Base-by-base conservation (phyloP, 768 basidiomycete genomes). In the Heimioporus sp. region DNA sequence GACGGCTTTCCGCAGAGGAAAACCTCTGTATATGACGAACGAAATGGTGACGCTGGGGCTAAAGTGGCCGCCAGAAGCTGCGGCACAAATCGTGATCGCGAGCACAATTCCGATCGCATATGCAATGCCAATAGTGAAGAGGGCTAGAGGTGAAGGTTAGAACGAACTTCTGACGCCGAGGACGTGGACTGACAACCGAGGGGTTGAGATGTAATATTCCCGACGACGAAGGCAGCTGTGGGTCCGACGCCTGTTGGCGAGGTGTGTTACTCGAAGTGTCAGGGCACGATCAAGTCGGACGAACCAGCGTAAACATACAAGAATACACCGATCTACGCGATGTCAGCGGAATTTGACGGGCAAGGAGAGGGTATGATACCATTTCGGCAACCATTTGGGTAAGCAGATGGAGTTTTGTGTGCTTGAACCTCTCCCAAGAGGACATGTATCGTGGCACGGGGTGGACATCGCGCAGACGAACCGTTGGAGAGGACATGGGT, bases 11-110 rank as follows among this genome's bases (percentile, higher is more conserved):
- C 62, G 47, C 12, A 65, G 48, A 2, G 86, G 81, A 65, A 85
- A 83, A 1, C 76, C 77, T 53, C 71, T 80, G 72, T 81, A 80
- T 13, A 85, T 10, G 16, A 74, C 68, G 39, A 77, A 67, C 9
- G 76, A 66, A 43, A 86, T 69, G 4, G 85, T 82, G 19, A 87
- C 73, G 43, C 79, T 76, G 2, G 88, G 90, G 48, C 76, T 83
- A 63, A 87, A 81, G 59, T 87, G 86, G 19, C 83, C 80, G 11
- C 81, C 82, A 12, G 82, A 85, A 1, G 83, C 76, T 16, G 77
- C 64, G 5, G 67, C 68, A 46, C 79, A 83, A 24, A 83, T 66
- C 10, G 67, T 64, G 46, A 87, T 62, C 1, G 85, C 86, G 44
- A 86, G 74, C 13, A 83, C 56, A 54, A 86, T 82, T 21, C 85